These are phyloP conservation scores for Scheffersomyces stipitis DNA, from an alignment of 805 yeast species.

Conservation along the genomic window DNA sequence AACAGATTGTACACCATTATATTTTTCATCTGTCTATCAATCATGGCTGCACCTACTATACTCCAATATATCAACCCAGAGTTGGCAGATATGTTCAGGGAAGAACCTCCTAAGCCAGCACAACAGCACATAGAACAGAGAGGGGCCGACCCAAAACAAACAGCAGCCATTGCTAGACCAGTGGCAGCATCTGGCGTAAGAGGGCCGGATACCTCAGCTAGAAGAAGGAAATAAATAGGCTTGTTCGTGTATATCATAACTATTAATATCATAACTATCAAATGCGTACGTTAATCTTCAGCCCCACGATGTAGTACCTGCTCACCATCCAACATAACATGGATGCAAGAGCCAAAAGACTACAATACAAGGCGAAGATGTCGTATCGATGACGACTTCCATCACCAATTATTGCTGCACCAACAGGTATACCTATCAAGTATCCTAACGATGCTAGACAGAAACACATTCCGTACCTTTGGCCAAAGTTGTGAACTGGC, in stretches of 20 bases:
- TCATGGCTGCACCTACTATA: constrained; percentile 33
- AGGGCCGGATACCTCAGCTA: not conserved
- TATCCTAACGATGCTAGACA: constrained; percentile 51
- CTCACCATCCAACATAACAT: constrained; percentile 28
- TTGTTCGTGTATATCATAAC: not conserved
- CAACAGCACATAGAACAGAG: not conserved
- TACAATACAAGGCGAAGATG: constrained; percentile 34
- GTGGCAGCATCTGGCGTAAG: not conserved
- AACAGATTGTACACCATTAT: constrained; percentile 35
- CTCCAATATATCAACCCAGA: constrained; percentile 35
- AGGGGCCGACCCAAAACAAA: not conserved
- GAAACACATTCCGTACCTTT: constrained; percentile 65
- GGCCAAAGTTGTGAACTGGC: constrained; percentile 64
- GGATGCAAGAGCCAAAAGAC: constrained; percentile 26
- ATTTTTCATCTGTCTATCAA: constrained; percentile 25
- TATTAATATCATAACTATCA: constrained; percentile 1
- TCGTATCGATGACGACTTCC: constrained; percentile 25
- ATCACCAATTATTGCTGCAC: constrained; percentile 35
- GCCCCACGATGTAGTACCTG: constrained; percentile 32
- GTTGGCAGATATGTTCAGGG: constrained; percentile 30
- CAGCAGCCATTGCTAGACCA: not conserved
- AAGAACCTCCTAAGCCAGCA: constrained; percentile 14
- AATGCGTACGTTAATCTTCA: constrained; percentile 12
- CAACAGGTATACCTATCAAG: constrained; percentile 37
- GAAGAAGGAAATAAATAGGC: not conserved